These are phyloP conservation scores for Geranomyces michiganensis DNA, from an alignment of 192 early-diverging fungal species.

Conservation along the genomic window DNA sequence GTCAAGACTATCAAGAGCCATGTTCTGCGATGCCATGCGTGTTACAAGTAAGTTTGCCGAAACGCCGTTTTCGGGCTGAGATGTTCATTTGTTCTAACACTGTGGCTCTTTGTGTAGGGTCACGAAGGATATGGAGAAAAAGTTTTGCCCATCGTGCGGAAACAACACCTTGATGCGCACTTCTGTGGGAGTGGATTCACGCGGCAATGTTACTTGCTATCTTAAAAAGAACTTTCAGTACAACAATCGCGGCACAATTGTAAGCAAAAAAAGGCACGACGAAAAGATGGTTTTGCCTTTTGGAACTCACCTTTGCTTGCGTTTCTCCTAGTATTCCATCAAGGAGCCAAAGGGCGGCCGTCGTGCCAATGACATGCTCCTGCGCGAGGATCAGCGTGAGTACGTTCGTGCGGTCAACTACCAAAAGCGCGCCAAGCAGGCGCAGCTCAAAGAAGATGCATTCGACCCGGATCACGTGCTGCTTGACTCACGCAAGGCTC, in stretches of 20 bases:
- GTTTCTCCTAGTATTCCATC: slow-evolving; percentile 69
- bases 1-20: slow-evolving; percentile 81
- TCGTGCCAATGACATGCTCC: slow-evolving; percentile 67
- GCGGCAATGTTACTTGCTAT: slow-evolving; percentile 80
- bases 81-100: not conserved
- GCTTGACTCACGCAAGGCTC: not conserved
- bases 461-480: slow-evolving; percentile 25
- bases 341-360: slow-evolving; percentile 82
- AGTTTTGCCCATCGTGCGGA: slow-evolving; percentile 94
- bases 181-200: slow-evolving; percentile 74
- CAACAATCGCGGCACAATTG: slow-evolving; percentile 84
- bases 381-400: slow-evolving; percentile 91
- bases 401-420: slow-evolving; percentile 57
- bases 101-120: slow-evolving; percentile 46
- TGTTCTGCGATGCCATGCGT: slow-evolving; percentile 93
- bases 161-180: slow-evolving; percentile 83
- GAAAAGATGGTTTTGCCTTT: no score
- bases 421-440: slow-evolving; percentile 10
- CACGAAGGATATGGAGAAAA: slow-evolving; percentile 81
- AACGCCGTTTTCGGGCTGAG: not conserved
- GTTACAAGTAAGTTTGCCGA: slow-evolving; percentile 71
- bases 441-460: not conserved
- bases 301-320: not conserved
- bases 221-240: slow-evolving; percentile 91
- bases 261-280: slow-evolving; percentile 28